Percentiles rank a stretch among this genome's conserved stretches.
Conservation (phyloP, 2,329 filamentous ascomycete species). For the Leptoxyphium fumago region DNA sequence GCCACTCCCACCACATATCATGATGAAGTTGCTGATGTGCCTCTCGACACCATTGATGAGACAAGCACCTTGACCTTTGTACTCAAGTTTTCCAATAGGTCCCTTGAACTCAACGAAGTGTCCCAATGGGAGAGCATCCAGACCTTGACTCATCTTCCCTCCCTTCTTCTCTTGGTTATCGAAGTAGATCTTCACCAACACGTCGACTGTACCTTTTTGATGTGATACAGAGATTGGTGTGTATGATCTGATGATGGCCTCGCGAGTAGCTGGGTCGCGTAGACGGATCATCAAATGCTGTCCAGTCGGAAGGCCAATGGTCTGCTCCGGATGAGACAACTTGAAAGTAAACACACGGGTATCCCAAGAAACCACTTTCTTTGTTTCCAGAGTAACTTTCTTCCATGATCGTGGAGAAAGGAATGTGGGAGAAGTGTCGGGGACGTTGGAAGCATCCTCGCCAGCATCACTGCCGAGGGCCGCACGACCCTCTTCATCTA, state of each 20-base stretch:
- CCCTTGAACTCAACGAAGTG: constrained; percentile 74
- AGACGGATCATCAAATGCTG: constrained; percentile 80
- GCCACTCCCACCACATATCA: constrained; percentile 81
- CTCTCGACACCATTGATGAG: constrained; percentile 42
- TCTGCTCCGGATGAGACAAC: constrained; percentile 56
- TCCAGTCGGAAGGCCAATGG: constrained; percentile 63
- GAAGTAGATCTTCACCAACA: constrained; percentile 74
- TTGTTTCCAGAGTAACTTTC: constrained; percentile 54
- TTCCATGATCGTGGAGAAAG: constrained; percentile 58
- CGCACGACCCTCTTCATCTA: constrained; percentile 46
- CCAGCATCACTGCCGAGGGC: constrained; percentile 28
- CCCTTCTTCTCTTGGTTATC: constrained; percentile 43
- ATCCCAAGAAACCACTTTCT: constrained; percentile 58
- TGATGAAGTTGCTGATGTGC: constrained; percentile 53
- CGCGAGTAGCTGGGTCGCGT: constrained; percentile 52
- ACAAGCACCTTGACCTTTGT: constrained; percentile 53
- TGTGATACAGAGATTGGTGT: constrained; percentile 60
- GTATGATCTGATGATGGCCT: constrained; percentile 71
- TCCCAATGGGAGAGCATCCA: constrained; percentile 59
- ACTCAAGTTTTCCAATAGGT: constrained; percentile 73
- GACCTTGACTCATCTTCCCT: constrained; percentile 67
- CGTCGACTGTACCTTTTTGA: constrained; percentile 49
- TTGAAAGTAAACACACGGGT: constrained; percentile 69
- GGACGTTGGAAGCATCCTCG: constrained; percentile 22
- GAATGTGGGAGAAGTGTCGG: constrained; percentile 42